Evolutionary conservation across 176 grass and related monocot genomes (phyloP), one percentile per base, ranked within the genome.

Genomic region (Aechmea fasciata): DNA sequence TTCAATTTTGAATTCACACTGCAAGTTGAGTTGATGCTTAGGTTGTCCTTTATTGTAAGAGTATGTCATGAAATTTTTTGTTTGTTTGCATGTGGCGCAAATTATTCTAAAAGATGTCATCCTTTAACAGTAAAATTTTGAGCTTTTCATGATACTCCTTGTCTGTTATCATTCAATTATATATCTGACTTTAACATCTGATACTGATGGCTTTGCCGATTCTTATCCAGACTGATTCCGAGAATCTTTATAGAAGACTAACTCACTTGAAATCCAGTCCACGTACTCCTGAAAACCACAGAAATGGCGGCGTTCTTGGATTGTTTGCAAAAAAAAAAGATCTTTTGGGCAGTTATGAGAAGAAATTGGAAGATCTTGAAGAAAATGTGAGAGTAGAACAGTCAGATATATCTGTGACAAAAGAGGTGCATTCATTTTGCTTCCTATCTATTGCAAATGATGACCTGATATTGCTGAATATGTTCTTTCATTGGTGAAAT

Each of bases 331-430:
- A 69, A 9, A 78, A 84, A 85, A 87, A 77, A 41, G 87, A 88
- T 83, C 25, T 54, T 72, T 52, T 73, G 19, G 75, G 33, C 33
- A 64, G 72, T 64, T 90, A 93, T 71, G 68, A 81, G 28, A 90
- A 90, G 88, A 83, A 77, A 69, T 82, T 93, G 47, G 94, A 90
- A 55, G 84, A 86, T 71, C 49, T 99, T 24, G 89, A 99, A 62
- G 89, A 99, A 69, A 85, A 88, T 85, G 94, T 99, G 49, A 90
- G 84, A 77, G 72, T 90, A 77, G 77, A 87, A 73, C 94, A 99
- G 29, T 85, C 87, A 68, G 80, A 87, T 81, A 57, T 81, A 77
- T 86, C 75, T 79, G 76, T 73, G 71, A 81, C 66, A 54, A 68
- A 77, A 66, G 77, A 85, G 94, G 94, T 90, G 78, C 67, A 51